These are phyloP conservation scores for Rhododendron williamsianum DNA, from an alignment of 148 eudicot genomes.

Conservation along the genomic window DNA sequence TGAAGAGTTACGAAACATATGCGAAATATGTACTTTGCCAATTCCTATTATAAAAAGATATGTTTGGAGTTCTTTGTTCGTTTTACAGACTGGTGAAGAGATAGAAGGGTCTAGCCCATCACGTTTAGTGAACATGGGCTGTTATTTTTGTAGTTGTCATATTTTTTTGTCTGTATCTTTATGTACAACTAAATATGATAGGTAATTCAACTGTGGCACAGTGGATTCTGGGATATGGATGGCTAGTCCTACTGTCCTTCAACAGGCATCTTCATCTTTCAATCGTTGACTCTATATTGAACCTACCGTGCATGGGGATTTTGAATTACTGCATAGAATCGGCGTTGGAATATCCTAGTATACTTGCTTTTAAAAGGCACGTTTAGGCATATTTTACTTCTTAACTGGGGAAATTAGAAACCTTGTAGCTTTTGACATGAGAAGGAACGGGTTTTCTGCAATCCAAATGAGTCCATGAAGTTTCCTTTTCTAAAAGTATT, in stretches of 20 bases:
- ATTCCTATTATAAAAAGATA: not conserved
- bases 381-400: not conserved
- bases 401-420: not conserved
- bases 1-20: not conserved
- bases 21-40: not conserved
- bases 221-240: not conserved
- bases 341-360: not conserved
- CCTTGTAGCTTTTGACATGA: not conserved
- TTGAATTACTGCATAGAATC: not conserved
- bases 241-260: not conserved
- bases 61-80: not conserved
- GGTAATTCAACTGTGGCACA: not conserved
- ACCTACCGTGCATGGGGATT: not conserved
- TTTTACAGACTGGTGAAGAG: not conserved
- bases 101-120: not conserved
- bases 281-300: not conserved
- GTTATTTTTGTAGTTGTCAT: not conserved
- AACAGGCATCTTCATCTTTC: not conserved
- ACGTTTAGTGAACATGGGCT: not conserved
- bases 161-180: not conserved
- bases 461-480: not conserved
- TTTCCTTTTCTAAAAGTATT: not conserved
- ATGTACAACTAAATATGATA: not conserved
- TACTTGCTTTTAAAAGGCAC: not conserved
- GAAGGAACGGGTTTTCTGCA: not conserved